These are phyloP conservation scores for Diaporthe capsici DNA, from an alignment of 2,329 filamentous ascomycete genomes.

Conservation along the genomic window DNA sequence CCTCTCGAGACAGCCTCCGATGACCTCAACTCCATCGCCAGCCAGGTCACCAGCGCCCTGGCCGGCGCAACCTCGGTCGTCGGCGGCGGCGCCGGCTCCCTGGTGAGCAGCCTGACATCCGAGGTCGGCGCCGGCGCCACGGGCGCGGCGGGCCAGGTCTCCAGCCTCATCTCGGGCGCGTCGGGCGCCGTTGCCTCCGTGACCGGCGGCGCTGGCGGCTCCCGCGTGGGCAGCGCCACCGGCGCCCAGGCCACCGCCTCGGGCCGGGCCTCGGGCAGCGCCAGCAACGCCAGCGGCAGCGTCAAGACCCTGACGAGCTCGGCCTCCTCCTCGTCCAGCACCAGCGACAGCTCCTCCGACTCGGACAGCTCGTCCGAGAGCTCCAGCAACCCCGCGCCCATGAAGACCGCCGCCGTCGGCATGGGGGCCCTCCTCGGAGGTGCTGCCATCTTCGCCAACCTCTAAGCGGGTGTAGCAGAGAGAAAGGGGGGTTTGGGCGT, in stretches of 20 bases:
- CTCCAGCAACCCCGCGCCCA: slow-evolving; percentile 48
- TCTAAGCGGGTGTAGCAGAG: slow-evolving; percentile 47
- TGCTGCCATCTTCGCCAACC: slow-evolving; percentile 60
- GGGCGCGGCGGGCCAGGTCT: slow-evolving; percentile 38
- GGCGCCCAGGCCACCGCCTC: neutral
- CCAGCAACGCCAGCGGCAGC: slow-evolving; percentile 17
- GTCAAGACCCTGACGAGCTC: slow-evolving; percentile 26
- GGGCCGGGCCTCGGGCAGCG: neutral
- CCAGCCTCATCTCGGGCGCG: slow-evolving; percentile 2
- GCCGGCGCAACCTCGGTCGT: slow-evolving; percentile 44
- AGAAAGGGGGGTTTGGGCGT: neutral
- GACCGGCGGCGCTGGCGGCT: slow-evolving; percentile 5
- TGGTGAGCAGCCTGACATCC: slow-evolving; percentile 38
- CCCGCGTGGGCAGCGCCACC: slow-evolving; percentile 7
- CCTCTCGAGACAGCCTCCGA: slow-evolving; percentile 40
- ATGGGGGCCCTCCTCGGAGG: slow-evolving; percentile 63
- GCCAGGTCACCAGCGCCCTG: slow-evolving; percentile 45
- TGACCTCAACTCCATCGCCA: slow-evolving; percentile 25
- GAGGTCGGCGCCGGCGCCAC: slow-evolving; percentile 45
- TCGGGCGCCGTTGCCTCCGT: slow-evolving; percentile 2
- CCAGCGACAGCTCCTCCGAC: slow-evolving; percentile 37
- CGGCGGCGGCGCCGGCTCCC: slow-evolving; percentile 18
- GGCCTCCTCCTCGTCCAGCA: slow-evolving; percentile 41
- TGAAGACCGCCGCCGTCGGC: slow-evolving; percentile 59
- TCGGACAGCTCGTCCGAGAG: slow-evolving; percentile 38